Base-by-base conservation (phyloP, 1,284 basidiomycete species). In the Cryptococcus wingfieldii region DNA sequence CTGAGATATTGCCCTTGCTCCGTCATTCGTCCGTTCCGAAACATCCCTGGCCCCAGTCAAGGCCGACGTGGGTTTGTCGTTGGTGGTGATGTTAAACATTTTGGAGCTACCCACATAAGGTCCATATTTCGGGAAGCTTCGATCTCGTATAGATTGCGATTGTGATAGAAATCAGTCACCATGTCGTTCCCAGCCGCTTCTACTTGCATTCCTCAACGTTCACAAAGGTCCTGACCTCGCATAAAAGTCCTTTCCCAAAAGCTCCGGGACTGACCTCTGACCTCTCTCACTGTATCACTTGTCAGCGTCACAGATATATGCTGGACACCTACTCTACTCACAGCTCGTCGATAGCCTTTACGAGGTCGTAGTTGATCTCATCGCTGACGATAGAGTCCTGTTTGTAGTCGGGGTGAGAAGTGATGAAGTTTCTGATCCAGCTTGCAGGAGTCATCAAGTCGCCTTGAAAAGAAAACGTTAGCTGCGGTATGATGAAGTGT, bases 371-470 rank as follows among this genome's bases (percentile, higher is more conserved):
- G 70, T 95, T 97, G 71, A 98, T 91, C 77, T 89, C 86, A 69
- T 91, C 84, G 50, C 81, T 87, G 25, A 99, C 89, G 38, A 89
- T 86, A 42, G 91, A 96, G 77, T 98, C 93, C 51, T 84, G 82
- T 76, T 89, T 88, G 80, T 99, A 99, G 19, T 80, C 83, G 4
- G 93, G 90, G 76, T 99, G 96, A 1, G 83, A 81, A 19, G 85
- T 84, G 47, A 99, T 88, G 75, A 96, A 98, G 47, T 89, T 81
- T 31, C 96, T 84, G 55, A 97, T 93, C 91, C 91, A 99, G 9
- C 85, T 85, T 2, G 96, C 95, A 1, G 90, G 84, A 0, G 96
- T 98, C 68, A 86, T 77, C 18, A 98, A 80, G n/a, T 85, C 80
- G n/a, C 92, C 90, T 90, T 55, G 2, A 31, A 31, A 31, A 19